phyloP scores from a whole-genome alignment of 306 rosid genomes.

The Geum urbanum region DNA sequence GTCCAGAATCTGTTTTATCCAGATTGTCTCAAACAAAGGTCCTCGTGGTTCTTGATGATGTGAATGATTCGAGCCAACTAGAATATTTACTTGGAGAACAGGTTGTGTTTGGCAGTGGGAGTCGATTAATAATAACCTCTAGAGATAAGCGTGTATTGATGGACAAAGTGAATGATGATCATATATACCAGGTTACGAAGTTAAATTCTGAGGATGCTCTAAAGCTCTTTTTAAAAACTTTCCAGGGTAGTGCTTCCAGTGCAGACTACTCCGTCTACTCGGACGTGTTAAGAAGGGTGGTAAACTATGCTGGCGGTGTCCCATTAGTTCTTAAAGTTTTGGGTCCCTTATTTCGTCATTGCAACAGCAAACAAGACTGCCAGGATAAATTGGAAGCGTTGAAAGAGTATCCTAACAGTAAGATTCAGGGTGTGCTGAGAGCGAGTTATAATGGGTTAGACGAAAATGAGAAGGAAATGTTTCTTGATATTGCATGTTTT shows the following conservation, averaged over 20 bases:
- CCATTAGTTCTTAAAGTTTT: constrained; percentile 18
- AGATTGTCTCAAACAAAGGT: not conserved
- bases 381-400: not conserved
- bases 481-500: constrained; percentile 33
- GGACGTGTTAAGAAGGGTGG: not conserved
- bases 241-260: not conserved
- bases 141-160: not conserved
- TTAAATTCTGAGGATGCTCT: constrained; percentile 1
- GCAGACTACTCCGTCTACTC: not conserved
- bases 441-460: constrained; percentile 22
- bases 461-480: constrained; percentile 18
- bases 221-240: constrained; percentile 12
- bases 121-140: not conserved
- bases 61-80: not conserved
- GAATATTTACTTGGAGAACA: not conserved
- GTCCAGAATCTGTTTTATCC: not conserved
- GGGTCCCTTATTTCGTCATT: not conserved
- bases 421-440: constrained; percentile 1
- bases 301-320: not conserved
- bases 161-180: not conserved
- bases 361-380: not conserved
- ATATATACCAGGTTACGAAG: not conserved
- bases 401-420: not conserved
- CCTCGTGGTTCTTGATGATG: not conserved
- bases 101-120: not conserved